Evolutionary conservation across 2,329 filamentous ascomycete species (phyloP), one percentile per base, ranked within the genome.

Genomic region (Aspergillus pseudoterreus): DNA sequence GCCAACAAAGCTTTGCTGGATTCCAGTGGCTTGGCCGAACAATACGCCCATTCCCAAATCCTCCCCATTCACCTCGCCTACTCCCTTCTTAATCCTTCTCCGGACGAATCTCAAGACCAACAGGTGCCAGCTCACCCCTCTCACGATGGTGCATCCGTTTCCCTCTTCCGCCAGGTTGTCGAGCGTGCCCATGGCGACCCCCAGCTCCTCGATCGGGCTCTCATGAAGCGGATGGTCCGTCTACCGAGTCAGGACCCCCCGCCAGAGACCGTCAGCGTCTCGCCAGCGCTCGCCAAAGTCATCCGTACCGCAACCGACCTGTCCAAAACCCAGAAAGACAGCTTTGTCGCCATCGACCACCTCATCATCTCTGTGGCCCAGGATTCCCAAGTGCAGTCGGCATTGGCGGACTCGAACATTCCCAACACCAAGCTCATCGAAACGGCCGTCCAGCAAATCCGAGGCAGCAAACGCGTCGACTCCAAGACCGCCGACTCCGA

Each of bases 291-390:
- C 73, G 84, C 86, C 56, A 89, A 87, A 61, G 82, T 96, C 51
- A 79, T 99, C 47, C 83, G 91, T 61, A 84, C 89, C 60, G 91
- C 94, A 2, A 85, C 88, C 70, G 91, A 97, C 30, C 74, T 99
- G 49, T 92, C 95, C 63, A 96, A 95, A 75, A 91, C 92, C n/a
- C 94, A 99, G 65, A 97, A 96, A 65, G 94, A 99, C 70, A 90
- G 85, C 58, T 99, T 85, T 71, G 89, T 99, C 58, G 94, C 92
- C 38, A 86, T 97, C 53, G 94, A 97, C 72, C 94, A 99, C 69
- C 80, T 99, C 47, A 96, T 99, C 65, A 85, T 86, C 56, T 85
- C 89, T 1, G 78, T 96, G 19, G 82, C 86, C 11, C 91, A 97
- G 63, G 94, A 99, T 62, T 58, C 80, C 6, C 77, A 81, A 41